phyloP scores from a whole-genome alignment of 225 moss, liverwort and hornwort genomes.

The Straminergon stramineum region DNA sequence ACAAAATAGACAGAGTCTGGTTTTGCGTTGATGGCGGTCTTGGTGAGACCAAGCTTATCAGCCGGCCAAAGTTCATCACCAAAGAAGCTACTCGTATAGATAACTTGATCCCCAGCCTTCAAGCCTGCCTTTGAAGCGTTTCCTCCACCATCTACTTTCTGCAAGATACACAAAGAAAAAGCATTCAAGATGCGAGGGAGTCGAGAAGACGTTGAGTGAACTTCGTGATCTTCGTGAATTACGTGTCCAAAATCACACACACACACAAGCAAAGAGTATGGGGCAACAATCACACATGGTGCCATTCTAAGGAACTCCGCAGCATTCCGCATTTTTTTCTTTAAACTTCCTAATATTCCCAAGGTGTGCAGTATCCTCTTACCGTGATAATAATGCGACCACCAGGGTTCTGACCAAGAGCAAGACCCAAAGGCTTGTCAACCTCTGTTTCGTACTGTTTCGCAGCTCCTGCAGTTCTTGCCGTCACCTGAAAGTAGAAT shows the following conservation, averaged over 20 bases:
- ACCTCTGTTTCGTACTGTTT: slow-evolving; percentile 93
- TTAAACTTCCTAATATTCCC: neutral
- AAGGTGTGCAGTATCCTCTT: neutral
- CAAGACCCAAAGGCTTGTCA: slow-evolving; percentile 90
- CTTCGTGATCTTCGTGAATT: neutral
- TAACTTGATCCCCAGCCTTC: slow-evolving; percentile 91
- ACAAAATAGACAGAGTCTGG: slow-evolving; percentile 88
- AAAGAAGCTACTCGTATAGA: slow-evolving; percentile 98
- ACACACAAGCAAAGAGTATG: neutral
- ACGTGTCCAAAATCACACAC: neutral
- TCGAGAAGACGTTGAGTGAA: neutral
- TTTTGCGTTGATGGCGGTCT: slow-evolving; percentile 85
- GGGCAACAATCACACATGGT: neutral
- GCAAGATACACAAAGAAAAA: neutral
- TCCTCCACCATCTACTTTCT: slow-evolving; percentile 56
- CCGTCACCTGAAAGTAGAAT: slow-evolving; percentile 42
- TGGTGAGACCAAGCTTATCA: slow-evolving; percentile 78
- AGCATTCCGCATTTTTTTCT: neutral
- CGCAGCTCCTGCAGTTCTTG: slow-evolving; percentile 74
- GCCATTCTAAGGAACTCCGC: neutral
- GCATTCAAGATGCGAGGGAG: neutral
- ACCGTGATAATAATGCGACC: slow-evolving; percentile 77
- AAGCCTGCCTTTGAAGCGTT: slow-evolving; percentile 91
- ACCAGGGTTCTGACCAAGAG: slow-evolving; percentile 72
- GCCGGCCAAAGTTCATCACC: slow-evolving; percentile 98